Evolutionary conservation across 2,329 filamentous ascomycete genomes (phyloP).

Genomic region (Scedosporium aurantiacum): DNA sequence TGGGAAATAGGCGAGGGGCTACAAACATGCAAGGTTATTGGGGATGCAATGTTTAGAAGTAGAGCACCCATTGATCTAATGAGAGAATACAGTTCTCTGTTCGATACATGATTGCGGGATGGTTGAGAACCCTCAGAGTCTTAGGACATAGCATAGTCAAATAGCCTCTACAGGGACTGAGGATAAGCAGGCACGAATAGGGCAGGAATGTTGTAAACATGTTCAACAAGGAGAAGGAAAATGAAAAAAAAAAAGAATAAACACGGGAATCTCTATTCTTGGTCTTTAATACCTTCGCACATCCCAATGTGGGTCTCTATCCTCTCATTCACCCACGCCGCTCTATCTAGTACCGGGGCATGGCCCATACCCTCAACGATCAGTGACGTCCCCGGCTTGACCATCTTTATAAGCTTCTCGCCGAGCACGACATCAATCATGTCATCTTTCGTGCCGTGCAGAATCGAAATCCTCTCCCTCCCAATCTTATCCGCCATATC

Average conservation of each 20-base stretch:
- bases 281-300: conserved; percentile 31
- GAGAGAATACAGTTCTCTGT: too few species aligned
- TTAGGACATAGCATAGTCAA: too few species aligned
- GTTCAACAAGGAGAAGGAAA: neutral
- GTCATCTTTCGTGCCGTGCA: conserved; percentile 66
- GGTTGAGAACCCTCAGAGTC: too few species aligned
- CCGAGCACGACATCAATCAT: conserved; percentile 69
- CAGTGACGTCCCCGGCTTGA: conserved; percentile 49
- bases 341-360: conserved; percentile 61
- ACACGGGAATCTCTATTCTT: neutral
- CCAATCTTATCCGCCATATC: conserved; percentile 51
- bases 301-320: conserved; percentile 45
- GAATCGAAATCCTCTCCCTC: conserved; percentile 60
- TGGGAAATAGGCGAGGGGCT: too few species aligned
- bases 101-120: too few species aligned
- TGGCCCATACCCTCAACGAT: conserved; percentile 67
- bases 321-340: conserved; percentile 55
- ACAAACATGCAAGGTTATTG: too few species aligned
- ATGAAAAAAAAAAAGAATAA: neutral
- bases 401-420: conserved; percentile 50
- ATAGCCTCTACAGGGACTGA: too few species aligned
- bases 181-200: neutral
- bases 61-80: too few species aligned
- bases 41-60: too few species aligned
- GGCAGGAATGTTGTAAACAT: neutral